Evolutionary conservation across 2,329 filamentous ascomycete genomes (phyloP).

Genomic region (Triangularia setosa): DNA sequence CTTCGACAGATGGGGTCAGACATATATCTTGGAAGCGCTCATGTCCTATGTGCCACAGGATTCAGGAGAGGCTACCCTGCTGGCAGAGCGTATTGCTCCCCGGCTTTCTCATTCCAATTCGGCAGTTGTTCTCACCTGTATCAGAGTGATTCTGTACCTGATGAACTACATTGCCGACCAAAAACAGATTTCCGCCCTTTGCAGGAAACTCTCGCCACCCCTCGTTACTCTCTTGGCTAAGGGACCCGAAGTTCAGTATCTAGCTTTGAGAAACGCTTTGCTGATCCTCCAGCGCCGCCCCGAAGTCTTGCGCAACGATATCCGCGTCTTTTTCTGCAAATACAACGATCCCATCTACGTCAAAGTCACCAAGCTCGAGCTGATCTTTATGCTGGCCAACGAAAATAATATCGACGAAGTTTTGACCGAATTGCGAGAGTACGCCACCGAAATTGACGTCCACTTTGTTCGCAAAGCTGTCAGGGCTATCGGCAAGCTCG

Average conservation of each 20-base stretch:
- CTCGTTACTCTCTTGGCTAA: conserved; percentile 93
- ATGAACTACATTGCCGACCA: conserved; percentile 98
- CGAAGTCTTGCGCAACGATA: conserved; percentile 92
- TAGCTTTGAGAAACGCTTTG: conserved; percentile 88
- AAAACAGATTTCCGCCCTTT: conserved; percentile 80
- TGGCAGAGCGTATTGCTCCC: conserved; percentile 93
- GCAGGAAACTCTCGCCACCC: conserved; percentile 89
- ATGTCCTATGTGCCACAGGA: conserved; percentile 98
- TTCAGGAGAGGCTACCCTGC: conserved; percentile 75
- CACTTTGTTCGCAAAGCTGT: conserved; percentile 98
- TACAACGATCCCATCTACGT: conserved; percentile 58
- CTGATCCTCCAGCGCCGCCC: conserved; percentile 89
- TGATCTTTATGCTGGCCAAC: conserved; percentile 97
- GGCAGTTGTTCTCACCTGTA: conserved; percentile 91
- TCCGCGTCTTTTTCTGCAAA: conserved; percentile 68
- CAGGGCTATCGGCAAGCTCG: conserved; percentile 92
- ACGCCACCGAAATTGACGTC: conserved; percentile 97
- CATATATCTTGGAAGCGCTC: conserved; percentile 93
- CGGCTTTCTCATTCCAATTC: conserved; percentile 96
- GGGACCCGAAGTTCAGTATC: conserved; percentile 96
- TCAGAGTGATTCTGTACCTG: conserved; percentile 91
- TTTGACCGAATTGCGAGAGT: conserved; percentile 87
- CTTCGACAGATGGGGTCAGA: conserved; percentile 84
- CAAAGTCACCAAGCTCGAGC: conserved; percentile 96
- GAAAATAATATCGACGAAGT: conserved; percentile 96